A percentile compares a stretch with the other conserved stretches of the same genome.
Conservation (phyloP, 805 yeast species). For the Teunomyces cretensis region DNA sequence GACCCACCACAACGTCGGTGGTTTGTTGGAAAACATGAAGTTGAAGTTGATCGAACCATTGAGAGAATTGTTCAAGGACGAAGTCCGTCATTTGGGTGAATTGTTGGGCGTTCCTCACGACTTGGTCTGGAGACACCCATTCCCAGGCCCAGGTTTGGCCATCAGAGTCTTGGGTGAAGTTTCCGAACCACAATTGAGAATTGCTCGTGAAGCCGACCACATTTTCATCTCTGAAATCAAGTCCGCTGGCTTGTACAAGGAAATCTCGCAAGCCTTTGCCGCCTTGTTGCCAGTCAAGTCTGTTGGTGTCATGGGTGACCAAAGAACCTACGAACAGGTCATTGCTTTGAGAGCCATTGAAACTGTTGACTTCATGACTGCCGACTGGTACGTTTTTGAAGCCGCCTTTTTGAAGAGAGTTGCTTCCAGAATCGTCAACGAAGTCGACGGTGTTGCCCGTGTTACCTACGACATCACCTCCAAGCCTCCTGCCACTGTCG, state of each 20-base stretch:
- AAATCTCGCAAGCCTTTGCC: constrained; percentile 97
- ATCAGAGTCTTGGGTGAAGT: constrained; percentile 98
- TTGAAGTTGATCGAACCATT: constrained; percentile 97
- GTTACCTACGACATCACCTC: constrained; percentile 98
- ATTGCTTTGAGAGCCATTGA: constrained; percentile 98
- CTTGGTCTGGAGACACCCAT: constrained; percentile 99
- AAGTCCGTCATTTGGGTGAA: constrained; percentile 95
- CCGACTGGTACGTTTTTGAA: constrained; percentile 97
- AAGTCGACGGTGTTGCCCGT: constrained; percentile 98
- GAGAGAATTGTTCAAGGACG: constrained; percentile 98
- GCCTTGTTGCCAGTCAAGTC: constrained; percentile 95
- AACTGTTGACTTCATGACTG: constrained; percentile 98
- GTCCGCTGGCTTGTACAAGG: constrained; percentile 85
- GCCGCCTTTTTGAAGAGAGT: constrained; percentile 89
- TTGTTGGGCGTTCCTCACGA: constrained; percentile 94
- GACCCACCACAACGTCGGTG: constrained; percentile 99
- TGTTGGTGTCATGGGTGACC: constrained; percentile 99
- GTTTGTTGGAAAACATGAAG: constrained; percentile 96
- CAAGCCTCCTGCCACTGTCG: constrained; percentile 99
- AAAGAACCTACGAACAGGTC: constrained; percentile 98
- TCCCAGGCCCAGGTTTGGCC: constrained; percentile 99
- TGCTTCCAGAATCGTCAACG: constrained; percentile 95
- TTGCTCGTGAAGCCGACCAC: constrained; percentile 95
- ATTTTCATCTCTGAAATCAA: constrained; percentile 96
- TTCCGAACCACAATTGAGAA: constrained; percentile 86